Conservation (phyloP, 2,329 filamentous ascomycete genomes). For the Nothophoma quercina region DNA sequence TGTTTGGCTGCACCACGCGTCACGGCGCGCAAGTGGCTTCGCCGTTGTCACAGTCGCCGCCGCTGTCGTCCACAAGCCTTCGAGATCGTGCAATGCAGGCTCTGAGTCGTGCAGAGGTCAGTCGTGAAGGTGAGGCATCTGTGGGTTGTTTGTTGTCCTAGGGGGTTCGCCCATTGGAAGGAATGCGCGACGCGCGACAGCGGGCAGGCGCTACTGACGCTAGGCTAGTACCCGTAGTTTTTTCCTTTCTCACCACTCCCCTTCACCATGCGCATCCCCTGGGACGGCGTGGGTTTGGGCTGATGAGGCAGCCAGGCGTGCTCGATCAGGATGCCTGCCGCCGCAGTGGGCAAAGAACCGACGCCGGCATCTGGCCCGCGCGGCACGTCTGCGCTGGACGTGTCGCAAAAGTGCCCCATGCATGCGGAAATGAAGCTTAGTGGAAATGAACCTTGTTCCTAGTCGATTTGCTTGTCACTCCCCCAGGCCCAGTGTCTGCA, state of each 20-base stretch:
- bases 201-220: conserved; percentile 17
- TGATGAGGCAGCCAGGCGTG: conserved; percentile 9
- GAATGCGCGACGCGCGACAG: conserved; percentile 17
- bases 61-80: conserved; percentile 16
- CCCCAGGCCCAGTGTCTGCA: conserved; percentile 27
- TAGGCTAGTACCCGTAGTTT: conserved; percentile 24
- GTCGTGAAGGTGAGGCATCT: conserved; percentile 7
- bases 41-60: conserved; percentile 23
- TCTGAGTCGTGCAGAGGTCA: conserved; percentile 15
- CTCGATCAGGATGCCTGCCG: conserved; percentile 19
- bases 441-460: conserved; percentile 29
- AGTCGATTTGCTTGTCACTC: conserved; percentile 26
- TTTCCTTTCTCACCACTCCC: conserved; percentile 3
- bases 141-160: conserved; percentile 12
- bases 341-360: conserved; percentile 6
- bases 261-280: conserved; percentile 20
- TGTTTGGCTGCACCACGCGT: conserved; percentile 14
- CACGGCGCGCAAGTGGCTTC: conserved; percentile 18
- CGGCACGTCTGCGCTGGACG: conserved; percentile 18
- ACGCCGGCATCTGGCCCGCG: conserved; percentile 24
- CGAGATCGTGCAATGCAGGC: conserved; percentile 9
- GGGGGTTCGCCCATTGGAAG: conserved; percentile 6
- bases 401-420: conserved; percentile 27
- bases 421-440: conserved; percentile 37
- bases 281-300: conserved; percentile 27